Evolutionary conservation across 805 yeast species (phyloP).

Genomic region (Gaillardinia entomophila): DNA sequence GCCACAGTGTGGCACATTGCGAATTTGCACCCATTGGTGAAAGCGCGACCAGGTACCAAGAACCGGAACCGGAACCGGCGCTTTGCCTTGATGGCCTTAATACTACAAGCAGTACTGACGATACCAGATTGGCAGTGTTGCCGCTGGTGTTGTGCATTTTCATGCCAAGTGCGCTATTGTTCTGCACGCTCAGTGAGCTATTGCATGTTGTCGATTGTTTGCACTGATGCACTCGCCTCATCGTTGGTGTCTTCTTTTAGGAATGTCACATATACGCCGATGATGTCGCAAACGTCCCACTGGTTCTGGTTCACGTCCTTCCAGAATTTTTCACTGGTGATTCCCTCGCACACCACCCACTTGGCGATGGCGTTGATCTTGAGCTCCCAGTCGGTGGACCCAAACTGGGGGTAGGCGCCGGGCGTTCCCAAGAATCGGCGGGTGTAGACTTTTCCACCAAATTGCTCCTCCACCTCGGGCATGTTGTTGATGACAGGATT

Average conservation of each 20-base stretch:
- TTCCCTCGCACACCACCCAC: slow-evolving; percentile 20
- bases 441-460: slow-evolving; percentile 6
- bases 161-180: no score
- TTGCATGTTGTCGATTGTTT: background rate
- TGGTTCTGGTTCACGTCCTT: slow-evolving; percentile 8
- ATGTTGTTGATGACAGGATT: slow-evolving; percentile 9
- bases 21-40: no score
- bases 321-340: slow-evolving; percentile 15
- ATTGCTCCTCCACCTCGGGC: slow-evolving; percentile 4
- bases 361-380: slow-evolving; percentile 15
- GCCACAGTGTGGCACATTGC: no score
- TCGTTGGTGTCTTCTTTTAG: slow-evolving; percentile 15
- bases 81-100: no score
- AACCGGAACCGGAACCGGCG: no score
- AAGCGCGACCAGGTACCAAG: no score
- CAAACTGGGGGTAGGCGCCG: slow-evolving; percentile 11
- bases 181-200: no score
- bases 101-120: no score
- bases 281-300: slow-evolving; percentile 14
- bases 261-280: slow-evolving; percentile 15
- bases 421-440: slow-evolving; percentile 14
- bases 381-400: slow-evolving; percentile 19
- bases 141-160: no score
- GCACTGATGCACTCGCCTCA: background rate
- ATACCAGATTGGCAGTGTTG: no score